A percentile compares a stretch with the other conserved stretches of the same genome.
Evolutionary conservation across 306 rosid genomes (phyloP).

Genomic region (Cucurbita maxima): DNA sequence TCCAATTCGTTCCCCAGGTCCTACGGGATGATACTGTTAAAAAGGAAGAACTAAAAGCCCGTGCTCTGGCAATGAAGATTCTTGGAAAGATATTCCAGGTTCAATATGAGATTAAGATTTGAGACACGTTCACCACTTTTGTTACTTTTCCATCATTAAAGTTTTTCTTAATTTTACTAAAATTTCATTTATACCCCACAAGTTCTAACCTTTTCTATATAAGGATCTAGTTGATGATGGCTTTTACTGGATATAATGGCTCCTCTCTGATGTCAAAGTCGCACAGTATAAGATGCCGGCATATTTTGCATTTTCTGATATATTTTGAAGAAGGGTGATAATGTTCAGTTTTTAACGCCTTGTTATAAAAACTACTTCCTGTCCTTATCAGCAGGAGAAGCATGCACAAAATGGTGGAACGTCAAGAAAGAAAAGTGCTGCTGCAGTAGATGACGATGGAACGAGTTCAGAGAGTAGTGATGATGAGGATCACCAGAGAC

Average conservation of each 20-base stretch:
- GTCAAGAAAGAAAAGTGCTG: conserved; percentile 41
- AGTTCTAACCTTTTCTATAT: neutral
- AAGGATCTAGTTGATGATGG: neutral
- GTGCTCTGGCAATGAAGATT: conserved; percentile 62
- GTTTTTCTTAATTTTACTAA: neutral
- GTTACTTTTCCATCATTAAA: neutral
- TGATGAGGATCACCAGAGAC: conserved; percentile 57
- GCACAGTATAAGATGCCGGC: neutral
- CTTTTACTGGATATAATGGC: neutral
- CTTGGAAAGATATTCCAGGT: conserved; percentile 86
- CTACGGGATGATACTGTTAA: conserved; percentile 44
- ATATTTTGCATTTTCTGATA: neutral
- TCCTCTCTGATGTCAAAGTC: neutral
- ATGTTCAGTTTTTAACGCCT: neutral
- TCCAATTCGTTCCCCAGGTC: conserved; percentile 39
- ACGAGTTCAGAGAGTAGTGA: conserved; percentile 56
- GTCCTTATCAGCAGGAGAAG: conserved; percentile 37
- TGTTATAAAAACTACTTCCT: neutral
- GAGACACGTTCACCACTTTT: neutral
- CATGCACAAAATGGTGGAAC: conserved; percentile 37
- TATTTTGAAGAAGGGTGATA: neutral
- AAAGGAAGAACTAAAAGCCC: conserved; percentile 79
- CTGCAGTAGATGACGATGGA: conserved; percentile 47
- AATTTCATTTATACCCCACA: neutral
- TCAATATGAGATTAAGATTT: neutral